Conservation (phyloP, 352 stramenopile species). For the Globisporangium carolinianum region DNA sequence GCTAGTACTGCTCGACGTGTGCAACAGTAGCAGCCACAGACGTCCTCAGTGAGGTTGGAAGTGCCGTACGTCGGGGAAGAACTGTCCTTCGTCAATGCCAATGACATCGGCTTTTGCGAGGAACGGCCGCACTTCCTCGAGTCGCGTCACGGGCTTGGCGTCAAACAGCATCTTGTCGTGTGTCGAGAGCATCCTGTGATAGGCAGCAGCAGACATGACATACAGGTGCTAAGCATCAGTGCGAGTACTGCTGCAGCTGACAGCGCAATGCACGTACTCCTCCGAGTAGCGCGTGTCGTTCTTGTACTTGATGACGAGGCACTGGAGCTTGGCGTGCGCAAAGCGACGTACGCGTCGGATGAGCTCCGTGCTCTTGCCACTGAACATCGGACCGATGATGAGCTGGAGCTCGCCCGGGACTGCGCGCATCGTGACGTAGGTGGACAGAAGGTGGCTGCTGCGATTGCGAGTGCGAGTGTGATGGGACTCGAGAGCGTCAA, state of each 20-base stretch:
- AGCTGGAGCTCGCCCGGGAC: constrained; percentile 65
- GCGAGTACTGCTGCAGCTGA: background rate
- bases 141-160: constrained; percentile 46
- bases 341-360: constrained; percentile 77
- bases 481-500: too few species aligned
- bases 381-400: constrained; percentile 86
- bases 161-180: constrained; percentile 73
- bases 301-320: constrained; percentile 77
- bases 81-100: constrained; percentile 83
- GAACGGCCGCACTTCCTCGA: constrained; percentile 46
- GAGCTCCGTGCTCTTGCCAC: constrained; percentile 83
- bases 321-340: constrained; percentile 71
- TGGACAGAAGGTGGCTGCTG: background rate
- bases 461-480: background rate
- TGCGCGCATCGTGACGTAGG: constrained; percentile 8
- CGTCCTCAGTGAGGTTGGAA: background rate
- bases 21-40: background rate
- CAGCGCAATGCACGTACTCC: constrained; percentile 26
- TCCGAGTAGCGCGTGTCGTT: constrained; percentile 76
- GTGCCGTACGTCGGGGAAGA: constrained; percentile 64
- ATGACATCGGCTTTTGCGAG: constrained; percentile 78
- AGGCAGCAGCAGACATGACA: background rate
- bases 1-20: background rate
- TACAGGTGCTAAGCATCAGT: background rate
- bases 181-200: constrained; percentile 54